Evolutionary conservation across 345 rosid species (phyloP), one percentile per base, ranked within the genome.

Genomic region (Adansonia digitata): DNA sequence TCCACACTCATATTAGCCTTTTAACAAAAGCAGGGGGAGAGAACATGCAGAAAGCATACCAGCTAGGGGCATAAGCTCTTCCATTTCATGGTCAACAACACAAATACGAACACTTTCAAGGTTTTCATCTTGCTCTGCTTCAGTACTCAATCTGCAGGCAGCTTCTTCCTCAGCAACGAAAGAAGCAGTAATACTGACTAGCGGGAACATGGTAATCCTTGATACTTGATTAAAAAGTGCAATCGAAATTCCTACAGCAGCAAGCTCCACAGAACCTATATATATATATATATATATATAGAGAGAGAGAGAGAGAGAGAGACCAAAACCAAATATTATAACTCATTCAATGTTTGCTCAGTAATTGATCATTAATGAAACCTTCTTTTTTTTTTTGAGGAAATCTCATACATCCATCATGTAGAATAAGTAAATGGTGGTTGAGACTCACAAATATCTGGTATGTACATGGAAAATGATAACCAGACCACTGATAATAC

Each of bases 161-260:
- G 85, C 60, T 72, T 85, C 90, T 82, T 89, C 91, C 79, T 86
- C 90, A 0, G 94, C 90, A 31, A 89, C 91, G 74, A 87, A 89
- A 40, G 93, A 89, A 18, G 94, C 86, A 5, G 94, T 89, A 46
- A 88, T 75, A 72, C 91, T 89, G 51, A 90, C 92, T 14, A 88
- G 85, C 1, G 94, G 94, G 84, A 88, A 84, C 75, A 88, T 82
- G 7, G 90, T 85, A 26, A 90, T 85, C 75, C 90, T 86, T 2
- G 94, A 88, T 51, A 86, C 81, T 80, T 86, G 92, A 82, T 86
- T 90, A 78, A 90, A 84, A 14, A 90, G 75, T 9, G 90, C 94
- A 66, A 90, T 80, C 2, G 94, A 86, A 49, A 88, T 88, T 71
- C 94, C 94, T 11, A 86, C 92, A 68, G 94, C 89, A 53, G 92